Conservation (phyloP, 208 protist species). For the Crithidia brevicula region DNA sequence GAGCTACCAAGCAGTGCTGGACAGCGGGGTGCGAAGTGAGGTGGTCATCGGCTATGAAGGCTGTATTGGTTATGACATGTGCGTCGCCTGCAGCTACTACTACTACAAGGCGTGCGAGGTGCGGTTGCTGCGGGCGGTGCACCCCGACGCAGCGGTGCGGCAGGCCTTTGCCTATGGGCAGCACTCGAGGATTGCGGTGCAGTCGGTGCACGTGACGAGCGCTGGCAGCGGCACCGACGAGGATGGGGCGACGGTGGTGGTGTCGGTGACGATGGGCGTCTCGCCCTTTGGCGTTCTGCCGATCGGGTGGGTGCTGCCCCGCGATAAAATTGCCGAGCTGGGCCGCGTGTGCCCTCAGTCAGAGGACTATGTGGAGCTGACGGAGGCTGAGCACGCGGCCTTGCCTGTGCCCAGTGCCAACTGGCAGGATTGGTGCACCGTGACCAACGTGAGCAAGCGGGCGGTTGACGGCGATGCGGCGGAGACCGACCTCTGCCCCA, state of each 20-base stretch:
- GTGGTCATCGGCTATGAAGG: conserved; percentile 19
- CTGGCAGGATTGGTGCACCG: conserved; percentile 27
- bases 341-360: conserved; percentile 5
- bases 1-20: conserved; percentile 36
- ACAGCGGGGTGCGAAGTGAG: conserved; percentile 28
- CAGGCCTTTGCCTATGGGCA: conserved; percentile 24
- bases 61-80: conserved; percentile 45
- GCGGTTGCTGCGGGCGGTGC: conserved; percentile 37
- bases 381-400: conserved; percentile 15
- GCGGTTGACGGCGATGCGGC: not conserved
- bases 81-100: conserved; percentile 45
- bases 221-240: not conserved
- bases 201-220: conserved; percentile 19
- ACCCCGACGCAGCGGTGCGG: conserved; percentile 24
- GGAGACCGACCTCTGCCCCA: conserved; percentile 36
- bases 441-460: conserved; percentile 15
- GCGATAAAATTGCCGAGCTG: conserved; percentile 23
- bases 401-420: conserved; percentile 16
- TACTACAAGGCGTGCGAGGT: conserved; percentile 37
- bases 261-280: conserved; percentile 29
- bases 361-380: conserved; percentile 24
- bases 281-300: conserved; percentile 37
- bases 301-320: conserved; percentile 37
- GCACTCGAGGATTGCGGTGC: conserved; percentile 20
- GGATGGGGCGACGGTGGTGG: conserved; percentile 1